Evolutionary conservation across 495 filamentous ascomycete species (phyloP), one percentile per base, ranked within the genome.

Genomic region (Annulohypoxylon maeteangense): DNA sequence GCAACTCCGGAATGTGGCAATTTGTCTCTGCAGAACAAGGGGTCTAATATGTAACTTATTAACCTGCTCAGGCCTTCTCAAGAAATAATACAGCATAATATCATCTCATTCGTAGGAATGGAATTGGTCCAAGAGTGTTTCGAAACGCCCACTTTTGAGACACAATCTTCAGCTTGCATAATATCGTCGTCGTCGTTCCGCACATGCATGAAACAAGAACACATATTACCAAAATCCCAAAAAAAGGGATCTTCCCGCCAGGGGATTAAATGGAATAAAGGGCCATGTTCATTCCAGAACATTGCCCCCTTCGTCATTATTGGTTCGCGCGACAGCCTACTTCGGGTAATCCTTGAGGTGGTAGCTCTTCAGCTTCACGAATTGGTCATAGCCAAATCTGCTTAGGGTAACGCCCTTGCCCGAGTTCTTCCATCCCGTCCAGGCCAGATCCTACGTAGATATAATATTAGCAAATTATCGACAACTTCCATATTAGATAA

Each of bases 401-500:
- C 94, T 95, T 77, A 99, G 79, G 0, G 94, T 98, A 57, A 90
- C 90, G 27, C 95, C 95, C 76, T 93, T 91, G 45, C 95, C 95
- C 23, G 93, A 97, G 72, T 94, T 91, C 83, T 99, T 99, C 95
- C 94, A 98, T 4, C 95, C 95, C 1, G 93, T 94, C 95, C 95
- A 99, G 11, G 95, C 95, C 53, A 99, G 91, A 79, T 99, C 95
- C 91, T 96, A 76, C 48, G 55, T 38, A 55, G 56, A 65, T 42
- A 66, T 23, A 40, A 54, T 48, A 75, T 79, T 62, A 74, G 67
- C 27, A 57, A 70, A 32, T 31, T 10, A 12, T 11, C 18, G 16
- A 68, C 50, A 55, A 32, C 34, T 16, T 38, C 40, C 25, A 79
- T 74, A 77, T 73, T 51, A 68, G 29, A 38, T 58, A 22, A 63